Percentiles rank a stretch among this genome's conserved stretches.
These are phyloP conservation scores for Vinca major DNA, from an alignment of 305 asterid genomes.

Conservation along the genomic window DNA sequence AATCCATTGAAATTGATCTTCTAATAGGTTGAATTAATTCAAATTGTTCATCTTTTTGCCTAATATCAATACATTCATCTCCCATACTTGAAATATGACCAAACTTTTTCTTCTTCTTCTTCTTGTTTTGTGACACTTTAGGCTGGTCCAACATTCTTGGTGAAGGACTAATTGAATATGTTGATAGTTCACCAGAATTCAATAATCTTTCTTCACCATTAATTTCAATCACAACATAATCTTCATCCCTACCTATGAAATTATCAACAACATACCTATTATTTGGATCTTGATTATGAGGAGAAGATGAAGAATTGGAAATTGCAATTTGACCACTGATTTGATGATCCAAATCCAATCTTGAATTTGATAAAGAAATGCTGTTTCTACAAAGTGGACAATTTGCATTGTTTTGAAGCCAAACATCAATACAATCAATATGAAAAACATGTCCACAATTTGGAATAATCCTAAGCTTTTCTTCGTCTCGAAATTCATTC, in stretches of 20 bases:
- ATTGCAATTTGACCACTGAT: conserved; percentile 13
- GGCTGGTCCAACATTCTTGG: conserved; percentile 23
- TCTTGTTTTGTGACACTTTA: conserved; percentile 8
- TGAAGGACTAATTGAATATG: conserved; percentile 27
- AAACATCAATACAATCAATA: conserved; percentile 73
- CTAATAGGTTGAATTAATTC: conserved; percentile 43
- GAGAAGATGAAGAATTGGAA: conserved; percentile 21
- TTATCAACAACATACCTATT: conserved; percentile 10
- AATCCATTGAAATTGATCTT: conserved; percentile 85
- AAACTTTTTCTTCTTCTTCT: conserved; percentile 26
- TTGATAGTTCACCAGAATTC: conserved; percentile 23
- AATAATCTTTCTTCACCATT: conserved; percentile 21
- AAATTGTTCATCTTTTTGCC: conserved; percentile 50
- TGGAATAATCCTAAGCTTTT: conserved; percentile 60
- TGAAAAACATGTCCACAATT: conserved; percentile 60
- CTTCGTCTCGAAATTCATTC: conserved; percentile 55
- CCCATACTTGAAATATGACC: conserved; percentile 47
- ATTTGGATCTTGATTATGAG: conserved; percentile 25
- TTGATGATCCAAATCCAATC: conserved; percentile 17
- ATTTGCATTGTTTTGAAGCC: conserved; percentile 84
- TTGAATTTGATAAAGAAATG: conserved; percentile 30
- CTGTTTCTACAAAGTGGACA: conserved; percentile 76
- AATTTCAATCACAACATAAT: conserved; percentile 36
- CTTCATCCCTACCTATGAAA: conserved; percentile 43
- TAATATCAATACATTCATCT: conserved; percentile 62